Base-by-base conservation (phyloP, 1,139 yeast species). In the Magnusiomyces tetraspermus region DNA sequence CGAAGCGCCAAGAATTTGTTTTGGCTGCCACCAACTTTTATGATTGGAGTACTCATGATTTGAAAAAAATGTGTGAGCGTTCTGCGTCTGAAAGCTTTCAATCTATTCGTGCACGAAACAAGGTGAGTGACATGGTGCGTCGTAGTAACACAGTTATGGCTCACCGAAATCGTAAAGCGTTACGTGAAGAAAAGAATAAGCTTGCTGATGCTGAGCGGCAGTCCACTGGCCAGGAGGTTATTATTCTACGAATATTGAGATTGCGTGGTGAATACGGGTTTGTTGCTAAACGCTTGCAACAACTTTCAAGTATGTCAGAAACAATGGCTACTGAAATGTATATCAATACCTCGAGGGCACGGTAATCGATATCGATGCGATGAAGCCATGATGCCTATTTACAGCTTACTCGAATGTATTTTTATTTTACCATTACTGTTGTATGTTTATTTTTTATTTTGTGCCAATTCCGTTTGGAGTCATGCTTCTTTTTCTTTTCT, bases 141-240 rank as follows among this genome's bases (percentile, higher is more conserved):
- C 71, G 95, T 51, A 76, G 76, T 50, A 78, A 80, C 57, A 85
- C 95, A 0, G 82, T 85, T 31, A 69, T 76, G 71, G 92, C 90
- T 0, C 85, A 83, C 63, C 84, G 90, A 2, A 83, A 90, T 28
- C 76, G 80, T 2, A 75, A 72, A 47, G 77, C 81, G 1, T 73
- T 90, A 59, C 77, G 75, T 22, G 70, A 73, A 55, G 83, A 82
- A 13, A 73, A 71, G 42, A 67, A 73, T 51, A 81, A 79, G 41
- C 74, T 76, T 1, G 70, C 73, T 26, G 78, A 75, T 45, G 80
- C 82, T 0, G 76, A 75, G 57, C 67, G 79, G 2, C 71, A 79
- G 8, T 74, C 80, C 13, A 80, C 83, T 6, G 79, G 80, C 51
- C 78, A 82, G 4, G 89, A 85, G 60, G 86, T 86, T 62, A 77